A percentile compares a stretch with the other conserved stretches of the same genome.
phyloP scores from a whole-genome alignment of 305 asterid species.

The Solanum hybrid region DNA sequence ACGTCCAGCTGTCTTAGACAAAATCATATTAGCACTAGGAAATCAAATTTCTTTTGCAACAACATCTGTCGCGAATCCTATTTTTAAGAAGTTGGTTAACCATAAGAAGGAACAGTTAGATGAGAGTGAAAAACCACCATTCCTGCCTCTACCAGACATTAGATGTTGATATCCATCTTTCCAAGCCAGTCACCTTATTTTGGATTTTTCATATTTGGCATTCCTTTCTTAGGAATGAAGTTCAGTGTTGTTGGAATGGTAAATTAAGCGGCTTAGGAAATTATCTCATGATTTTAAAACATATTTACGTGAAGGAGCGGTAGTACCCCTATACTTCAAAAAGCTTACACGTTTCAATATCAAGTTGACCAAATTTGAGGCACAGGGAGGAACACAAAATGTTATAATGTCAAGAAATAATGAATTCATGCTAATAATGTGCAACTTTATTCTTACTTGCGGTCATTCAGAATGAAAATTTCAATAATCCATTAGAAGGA shows the following conservation, averaged over 20 bases:
- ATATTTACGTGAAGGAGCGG: no score
- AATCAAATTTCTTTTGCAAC: not conserved
- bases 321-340: no score
- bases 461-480: not conserved
- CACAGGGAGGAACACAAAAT: not conserved
- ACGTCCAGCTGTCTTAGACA: not conserved
- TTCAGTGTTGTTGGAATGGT: no score
- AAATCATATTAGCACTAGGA: not conserved
- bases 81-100: no score
- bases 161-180: not conserved
- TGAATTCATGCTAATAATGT: not conserved
- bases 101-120: not conserved
- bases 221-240: no score
- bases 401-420: not conserved
- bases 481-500: not conserved
- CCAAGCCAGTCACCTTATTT: not conserved
- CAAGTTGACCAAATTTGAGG: not conserved
- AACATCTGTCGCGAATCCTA: not conserved
- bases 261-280: no score
- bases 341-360: no score
- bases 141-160: not conserved
- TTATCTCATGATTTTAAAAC: no score
- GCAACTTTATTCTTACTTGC: not conserved
- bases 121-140: not conserved
- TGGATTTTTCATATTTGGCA: not conserved